Evolutionary conservation across 1,284 basidiomycete genomes (phyloP).

Genomic region (Apiotrichum brassicae): DNA sequence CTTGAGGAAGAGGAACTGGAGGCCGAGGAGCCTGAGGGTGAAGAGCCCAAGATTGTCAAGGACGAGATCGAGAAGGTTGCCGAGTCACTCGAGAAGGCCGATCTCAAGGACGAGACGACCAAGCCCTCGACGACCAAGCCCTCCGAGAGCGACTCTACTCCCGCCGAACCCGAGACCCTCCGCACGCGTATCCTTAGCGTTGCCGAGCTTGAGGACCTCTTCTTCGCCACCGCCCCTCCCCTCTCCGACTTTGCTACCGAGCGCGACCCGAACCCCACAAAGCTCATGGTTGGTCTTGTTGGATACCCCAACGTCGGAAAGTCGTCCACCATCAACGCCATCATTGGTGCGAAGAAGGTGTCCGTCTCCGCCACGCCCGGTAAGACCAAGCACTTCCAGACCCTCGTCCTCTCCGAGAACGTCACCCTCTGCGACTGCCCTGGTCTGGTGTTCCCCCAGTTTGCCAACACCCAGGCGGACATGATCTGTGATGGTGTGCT

Average conservation of each 20-base stretch:
- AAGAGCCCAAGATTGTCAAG: too few relatives aligned
- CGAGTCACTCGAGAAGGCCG: constrained; percentile 25
- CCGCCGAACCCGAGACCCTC: not conserved
- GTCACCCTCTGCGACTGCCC: constrained; percentile 98
- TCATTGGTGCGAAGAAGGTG: constrained; percentile 75
- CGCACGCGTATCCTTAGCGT: constrained; percentile 79
- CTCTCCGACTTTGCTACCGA: constrained; percentile 63
- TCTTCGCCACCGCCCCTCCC: constrained; percentile 69
- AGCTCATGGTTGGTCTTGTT: constrained; percentile 62
- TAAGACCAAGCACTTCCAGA: constrained; percentile 99
- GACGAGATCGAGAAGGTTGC: constrained; percentile 21
- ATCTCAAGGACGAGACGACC: constrained; percentile 8
- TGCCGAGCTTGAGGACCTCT: constrained; percentile 81
- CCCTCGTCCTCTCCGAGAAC: constrained; percentile 79
- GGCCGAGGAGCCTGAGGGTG: too few relatives aligned
- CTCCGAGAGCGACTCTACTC: not conserved
- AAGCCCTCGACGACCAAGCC: not conserved
- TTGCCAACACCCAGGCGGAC: constrained; percentile 90
- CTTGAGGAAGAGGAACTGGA: too few relatives aligned
- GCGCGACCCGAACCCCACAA: constrained; percentile 57
- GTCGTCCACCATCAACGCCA: constrained; percentile 56
- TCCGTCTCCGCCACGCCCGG: constrained; percentile 96
- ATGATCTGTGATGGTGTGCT: constrained; percentile 94
- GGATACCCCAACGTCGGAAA: constrained; percentile 61
- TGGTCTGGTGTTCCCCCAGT: constrained; percentile 96